A percentile compares a stretch with the other conserved stretches of the same genome.
phyloP scores from a whole-genome alignment of 305 asterid species.

The Striga hermonthica region DNA sequence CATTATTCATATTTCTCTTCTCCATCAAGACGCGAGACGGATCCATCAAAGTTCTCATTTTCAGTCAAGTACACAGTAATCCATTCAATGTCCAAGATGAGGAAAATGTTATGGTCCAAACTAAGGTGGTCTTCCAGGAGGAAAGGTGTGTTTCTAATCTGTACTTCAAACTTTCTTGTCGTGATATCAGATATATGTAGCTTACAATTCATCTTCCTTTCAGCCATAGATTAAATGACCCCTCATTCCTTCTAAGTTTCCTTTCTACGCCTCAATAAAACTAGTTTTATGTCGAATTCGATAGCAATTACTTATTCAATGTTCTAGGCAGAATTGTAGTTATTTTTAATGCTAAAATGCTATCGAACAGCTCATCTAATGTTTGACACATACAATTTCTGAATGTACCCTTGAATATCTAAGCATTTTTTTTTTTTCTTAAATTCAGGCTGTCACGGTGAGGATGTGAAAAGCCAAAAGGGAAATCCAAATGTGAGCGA shows the following conservation, averaged over 20 bases:
- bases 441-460: conserved; percentile 38
- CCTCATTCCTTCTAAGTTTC: not conserved
- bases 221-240: not conserved
- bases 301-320: not conserved
- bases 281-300: conserved; percentile 5
- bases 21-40: conserved; percentile 14
- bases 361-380: too few species aligned
- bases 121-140: conserved; percentile 29
- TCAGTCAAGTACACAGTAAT: not conserved
- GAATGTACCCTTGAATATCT: not conserved
- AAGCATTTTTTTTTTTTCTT: not conserved
- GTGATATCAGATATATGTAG: not conserved
- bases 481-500: conserved; percentile 44
- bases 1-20: conserved; percentile 12
- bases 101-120: conserved; percentile 31
- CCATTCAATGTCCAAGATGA: conserved; percentile 26
- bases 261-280: not conserved
- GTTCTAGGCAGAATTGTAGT: not conserved
- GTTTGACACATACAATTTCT: too few species aligned
- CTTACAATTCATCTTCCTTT: not conserved
- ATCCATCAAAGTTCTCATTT: not conserved
- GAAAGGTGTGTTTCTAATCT: conserved; percentile 37
- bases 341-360: not conserved
- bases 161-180: not conserved
- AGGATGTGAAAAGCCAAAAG: conserved; percentile 31